These are phyloP conservation scores for Ochetophila trinervis DNA, from an alignment of 306 rosid species.

Conservation along the genomic window DNA sequence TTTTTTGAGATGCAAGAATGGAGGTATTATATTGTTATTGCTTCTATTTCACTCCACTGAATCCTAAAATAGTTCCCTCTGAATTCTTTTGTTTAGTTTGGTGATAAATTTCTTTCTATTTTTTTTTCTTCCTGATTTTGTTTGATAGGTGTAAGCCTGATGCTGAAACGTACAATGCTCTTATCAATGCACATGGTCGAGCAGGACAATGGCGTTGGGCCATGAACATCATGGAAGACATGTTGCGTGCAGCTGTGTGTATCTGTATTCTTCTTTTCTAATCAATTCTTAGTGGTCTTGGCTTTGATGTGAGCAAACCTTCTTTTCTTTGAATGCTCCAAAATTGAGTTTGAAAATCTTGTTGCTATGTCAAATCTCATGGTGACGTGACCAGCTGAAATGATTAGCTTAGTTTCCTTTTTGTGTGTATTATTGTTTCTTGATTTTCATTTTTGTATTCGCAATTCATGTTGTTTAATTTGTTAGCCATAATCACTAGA, in stretches of 20 bases:
- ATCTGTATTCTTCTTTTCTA: slow-evolving; percentile 65
- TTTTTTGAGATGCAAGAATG: slow-evolving; percentile 91
- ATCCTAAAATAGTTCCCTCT: too few species aligned
- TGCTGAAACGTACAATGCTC: slow-evolving; percentile 81
- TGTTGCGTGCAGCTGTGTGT: slow-evolving; percentile 98
- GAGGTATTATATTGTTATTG: slow-evolving; percentile 42
- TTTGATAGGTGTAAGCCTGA: slow-evolving; percentile 85
- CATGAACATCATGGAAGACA: slow-evolving; percentile 89
- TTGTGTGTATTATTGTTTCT: too few species aligned
- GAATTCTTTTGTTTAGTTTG: background rate
- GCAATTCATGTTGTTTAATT: background rate
- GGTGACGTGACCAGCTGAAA: too few species aligned
- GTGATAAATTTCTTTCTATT: background rate
- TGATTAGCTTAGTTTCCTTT: too few species aligned
- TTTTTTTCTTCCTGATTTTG: background rate
- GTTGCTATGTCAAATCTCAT: too few species aligned
- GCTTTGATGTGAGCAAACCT: slow-evolving; percentile 43
- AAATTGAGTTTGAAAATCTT: slow-evolving; percentile 6
- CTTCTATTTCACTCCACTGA: background rate
- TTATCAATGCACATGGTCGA: slow-evolving; percentile 89
- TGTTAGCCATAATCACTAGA: slow-evolving; percentile 5
- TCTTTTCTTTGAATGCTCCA: slow-evolving; percentile 27
- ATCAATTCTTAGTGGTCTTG: slow-evolving; percentile 44
- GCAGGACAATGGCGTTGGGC: slow-evolving; percentile 99
- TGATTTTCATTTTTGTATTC: too few species aligned